Evolutionary conservation across 225 moss, liverwort and hornwort genomes (phyloP).

Genomic region (Antitrichia curtipendula): DNA sequence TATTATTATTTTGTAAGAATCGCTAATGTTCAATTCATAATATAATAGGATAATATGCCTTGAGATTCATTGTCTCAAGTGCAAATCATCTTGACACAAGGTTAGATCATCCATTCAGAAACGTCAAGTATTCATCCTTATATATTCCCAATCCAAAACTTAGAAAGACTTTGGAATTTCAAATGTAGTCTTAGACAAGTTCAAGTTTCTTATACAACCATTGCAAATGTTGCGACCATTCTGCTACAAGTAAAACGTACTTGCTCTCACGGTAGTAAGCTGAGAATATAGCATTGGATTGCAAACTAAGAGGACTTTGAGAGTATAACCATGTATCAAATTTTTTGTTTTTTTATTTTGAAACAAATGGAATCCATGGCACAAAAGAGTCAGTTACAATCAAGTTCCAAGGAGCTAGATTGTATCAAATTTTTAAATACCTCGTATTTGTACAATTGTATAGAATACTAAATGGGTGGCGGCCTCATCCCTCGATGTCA

Average conservation of each 20-base stretch:
- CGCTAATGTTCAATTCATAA: background rate
- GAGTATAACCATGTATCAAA: background rate
- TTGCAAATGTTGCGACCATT: background rate
- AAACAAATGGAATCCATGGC: background rate
- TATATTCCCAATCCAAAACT: background rate
- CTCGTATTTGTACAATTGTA: no score
- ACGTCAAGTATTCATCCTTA: background rate
- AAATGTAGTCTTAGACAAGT: background rate
- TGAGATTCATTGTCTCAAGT: background rate
- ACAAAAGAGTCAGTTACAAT: background rate
- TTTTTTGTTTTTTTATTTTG: background rate
- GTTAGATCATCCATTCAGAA: background rate
- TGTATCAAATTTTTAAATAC: background rate
- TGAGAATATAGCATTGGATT: background rate
- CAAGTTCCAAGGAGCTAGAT: background rate
- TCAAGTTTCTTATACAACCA: background rate
- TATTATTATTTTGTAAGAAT: background rate
- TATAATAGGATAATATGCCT: background rate
- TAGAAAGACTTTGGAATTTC: background rate
- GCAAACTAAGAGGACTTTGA: background rate
- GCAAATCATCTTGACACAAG: fast-evolving
- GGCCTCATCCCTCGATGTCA: no score
- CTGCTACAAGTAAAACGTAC: background rate
- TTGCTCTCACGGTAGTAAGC: background rate
- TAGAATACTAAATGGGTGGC: no score